Percentiles rank a stretch among this genome's conserved stretches.
phyloP scores from a whole-genome alignment of 2,329 filamentous ascomycete species.

The Aspergillus latus region DNA sequence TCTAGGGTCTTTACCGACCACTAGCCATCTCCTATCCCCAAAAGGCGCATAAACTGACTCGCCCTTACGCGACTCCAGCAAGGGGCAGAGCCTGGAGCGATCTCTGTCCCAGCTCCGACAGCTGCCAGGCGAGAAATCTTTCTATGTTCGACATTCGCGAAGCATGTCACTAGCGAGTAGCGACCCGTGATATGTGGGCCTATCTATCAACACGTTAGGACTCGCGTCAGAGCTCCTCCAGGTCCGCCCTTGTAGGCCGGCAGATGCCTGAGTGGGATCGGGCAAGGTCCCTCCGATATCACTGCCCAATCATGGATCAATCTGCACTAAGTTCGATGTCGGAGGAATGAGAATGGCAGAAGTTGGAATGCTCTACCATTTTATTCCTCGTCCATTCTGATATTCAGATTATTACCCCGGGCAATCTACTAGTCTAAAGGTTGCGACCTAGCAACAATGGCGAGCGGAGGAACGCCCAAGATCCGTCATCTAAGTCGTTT shows the following conservation, averaged over 20 bases:
- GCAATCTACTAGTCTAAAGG: background rate
- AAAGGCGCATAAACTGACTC: background rate
- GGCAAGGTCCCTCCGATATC: background rate
- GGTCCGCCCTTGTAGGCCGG: background rate
- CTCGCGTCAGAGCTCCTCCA: background rate
- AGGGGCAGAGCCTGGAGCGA: conserved; percentile 1
- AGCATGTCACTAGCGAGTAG: background rate
- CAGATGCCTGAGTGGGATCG: background rate
- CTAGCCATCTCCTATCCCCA: background rate
- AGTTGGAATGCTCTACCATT: conserved; percentile 8
- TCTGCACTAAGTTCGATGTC: background rate
- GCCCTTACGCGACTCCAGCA: conserved; percentile 1
- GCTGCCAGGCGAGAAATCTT: background rate
- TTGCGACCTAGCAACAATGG: background rate
- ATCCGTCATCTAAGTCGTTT: background rate
- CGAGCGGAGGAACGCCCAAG: background rate
- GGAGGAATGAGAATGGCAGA: background rate
- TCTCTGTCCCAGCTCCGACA: background rate
- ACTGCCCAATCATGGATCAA: conserved; percentile 1
- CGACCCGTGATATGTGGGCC: conserved; percentile 1
- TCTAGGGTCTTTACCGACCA: background rate
- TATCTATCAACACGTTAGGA: background rate
- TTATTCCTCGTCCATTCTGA: background rate
- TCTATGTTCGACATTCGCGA: background rate
- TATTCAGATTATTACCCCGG: background rate